Base-by-base conservation (phyloP, 225 moss, liverwort and hornwort species). In the Thuidium tamariscinum region DNA sequence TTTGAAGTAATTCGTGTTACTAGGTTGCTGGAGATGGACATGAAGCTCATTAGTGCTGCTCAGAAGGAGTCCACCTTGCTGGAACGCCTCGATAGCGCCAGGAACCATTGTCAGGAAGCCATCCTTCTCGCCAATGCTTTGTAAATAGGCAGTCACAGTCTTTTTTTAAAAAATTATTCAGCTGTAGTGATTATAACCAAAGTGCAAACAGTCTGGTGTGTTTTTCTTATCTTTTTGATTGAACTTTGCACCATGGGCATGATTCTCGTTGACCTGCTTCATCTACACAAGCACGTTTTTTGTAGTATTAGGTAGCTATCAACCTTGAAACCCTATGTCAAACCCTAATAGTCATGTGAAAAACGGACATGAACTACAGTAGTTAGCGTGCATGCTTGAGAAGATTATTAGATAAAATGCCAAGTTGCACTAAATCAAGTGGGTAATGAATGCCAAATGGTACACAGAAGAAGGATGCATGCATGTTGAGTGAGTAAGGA, bases 1-100 rank as follows among this genome's bases (percentile, higher is more conserved):
- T 98, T 97, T 78, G 97, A 98, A 87, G 89, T 97, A 61, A 89
- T 97, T 76, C 93, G 98, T 85, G 82, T 97, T 15, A 92, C 84
- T 69, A 93, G 92, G 57, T 87, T 98, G 62, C 86, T 98, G 85
- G 93, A 93, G 63, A 95, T 96, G 94, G 97, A 98, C 85, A 77
- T 98, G 87, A 93, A 95, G 87, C 92, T 96, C 59, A 86, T 98
- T 60, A 85, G 91, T 64, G 97, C 97, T 56, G 89, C 95, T 54
- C 93, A 94, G 72, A 95, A 94, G 79, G 94, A 95, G 30, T 87
- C 89, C 84, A 98, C 98, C 14, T 77, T 97, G 85, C 66, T 91
- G 82, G 95, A 93, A 80, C 92, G 98, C 79, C 90, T 98, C 25
- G 92, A 90, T 34, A 83, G 85, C 25, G 91, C 98, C 42, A 90